A percentile compares a stretch with the other conserved stretches of the same genome.
Evolutionary conservation across 2,329 filamentous ascomycete genomes (phyloP).

Genomic region (Hypoxylon sp.): DNA sequence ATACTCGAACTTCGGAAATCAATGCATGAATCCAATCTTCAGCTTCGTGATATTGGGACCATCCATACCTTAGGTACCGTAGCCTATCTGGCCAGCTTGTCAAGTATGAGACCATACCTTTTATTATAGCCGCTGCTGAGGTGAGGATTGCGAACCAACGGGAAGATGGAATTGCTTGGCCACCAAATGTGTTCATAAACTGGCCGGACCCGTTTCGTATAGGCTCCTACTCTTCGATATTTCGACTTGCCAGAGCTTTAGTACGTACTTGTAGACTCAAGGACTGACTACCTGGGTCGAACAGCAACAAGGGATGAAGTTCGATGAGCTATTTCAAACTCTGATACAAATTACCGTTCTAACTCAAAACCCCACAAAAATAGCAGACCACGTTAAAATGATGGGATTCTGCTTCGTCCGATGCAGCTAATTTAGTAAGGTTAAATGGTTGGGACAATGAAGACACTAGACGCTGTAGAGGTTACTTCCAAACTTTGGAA

Average conservation of each 20-base stretch:
- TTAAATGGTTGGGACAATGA: conserved; percentile 4
- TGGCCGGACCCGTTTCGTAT: conserved; percentile 21
- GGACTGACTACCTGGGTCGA: background rate
- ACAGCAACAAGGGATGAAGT: conserved; percentile 28
- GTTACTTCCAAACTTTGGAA: conserved; percentile 4
- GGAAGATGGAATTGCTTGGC: conserved; percentile 13
- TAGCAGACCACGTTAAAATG: conserved; percentile 11
- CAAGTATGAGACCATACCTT: conserved; percentile 4
- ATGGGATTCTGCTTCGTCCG: conserved; percentile 9
- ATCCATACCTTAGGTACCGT: background rate
- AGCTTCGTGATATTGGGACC: conserved; percentile 3
- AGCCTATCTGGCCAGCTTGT: conserved; percentile 26
- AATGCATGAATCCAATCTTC: conserved; percentile 24
- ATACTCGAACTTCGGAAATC: conserved; percentile 16
- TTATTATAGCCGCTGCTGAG: conserved; percentile 29
- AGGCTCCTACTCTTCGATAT: conserved; percentile 17
- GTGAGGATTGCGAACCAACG: conserved; percentile 20
- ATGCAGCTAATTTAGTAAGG: conserved; percentile 15
- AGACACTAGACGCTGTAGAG: background rate
- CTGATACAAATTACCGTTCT: conserved; percentile 9
- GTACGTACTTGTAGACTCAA: background rate
- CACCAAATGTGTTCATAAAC: conserved; percentile 7
- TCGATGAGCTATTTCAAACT: conserved; percentile 14
- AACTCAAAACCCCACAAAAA: conserved; percentile 18
- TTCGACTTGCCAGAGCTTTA: conserved; percentile 1